A percentile compares a stretch with the other conserved stretches of the same genome.
Conservation (phyloP, 2,329 filamentous ascomycete species). For the Scedosporium dehoogii region DNA sequence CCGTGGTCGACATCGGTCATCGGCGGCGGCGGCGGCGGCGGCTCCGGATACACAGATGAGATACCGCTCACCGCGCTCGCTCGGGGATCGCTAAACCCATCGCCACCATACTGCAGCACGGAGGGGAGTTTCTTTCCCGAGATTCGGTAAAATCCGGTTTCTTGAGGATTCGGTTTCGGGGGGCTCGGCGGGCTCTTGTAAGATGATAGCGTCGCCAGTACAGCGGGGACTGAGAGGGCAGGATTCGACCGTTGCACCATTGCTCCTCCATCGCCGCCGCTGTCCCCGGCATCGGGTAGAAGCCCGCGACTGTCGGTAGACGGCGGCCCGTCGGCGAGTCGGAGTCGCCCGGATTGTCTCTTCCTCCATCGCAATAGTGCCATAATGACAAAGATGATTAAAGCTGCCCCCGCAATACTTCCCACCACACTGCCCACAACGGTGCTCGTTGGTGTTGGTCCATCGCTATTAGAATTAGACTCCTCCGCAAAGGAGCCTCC, state of each 20-base stretch:
- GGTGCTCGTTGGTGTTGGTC: slow-evolving; percentile 11
- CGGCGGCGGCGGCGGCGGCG: background rate
- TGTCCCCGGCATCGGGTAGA: slow-evolving; percentile 17
- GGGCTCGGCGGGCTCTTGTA: slow-evolving; percentile 23
- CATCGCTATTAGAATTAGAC: slow-evolving; percentile 13
- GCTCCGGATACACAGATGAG: slow-evolving; percentile 10
- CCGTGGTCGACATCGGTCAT: slow-evolving; percentile 24
- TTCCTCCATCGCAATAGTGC: slow-evolving; percentile 47
- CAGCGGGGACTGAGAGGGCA: slow-evolving; percentile 32
- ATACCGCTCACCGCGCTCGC: slow-evolving; percentile 30
- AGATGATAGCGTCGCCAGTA: slow-evolving; percentile 33
- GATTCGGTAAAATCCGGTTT: slow-evolving; percentile 54
- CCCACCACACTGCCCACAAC: slow-evolving; percentile 49
- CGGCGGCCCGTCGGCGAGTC: slow-evolving; percentile 30
- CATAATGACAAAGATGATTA: slow-evolving; percentile 44
- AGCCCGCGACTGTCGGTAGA: slow-evolving; percentile 18
- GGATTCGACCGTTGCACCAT: slow-evolving; percentile 38
- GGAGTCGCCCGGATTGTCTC: slow-evolving; percentile 30
- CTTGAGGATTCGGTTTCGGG: slow-evolving; percentile 26
- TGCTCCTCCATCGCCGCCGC: slow-evolving; percentile 12
- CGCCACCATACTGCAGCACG: slow-evolving; percentile 51
- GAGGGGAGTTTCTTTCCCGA: slow-evolving; percentile 56
- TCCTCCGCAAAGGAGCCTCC: slow-evolving; percentile 8
- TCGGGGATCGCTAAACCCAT: slow-evolving; percentile 48
- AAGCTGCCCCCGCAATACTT: slow-evolving; percentile 46